Conservation (phyloP, 73 alveolate genomes). For the Paramecium bursaria region DNA sequence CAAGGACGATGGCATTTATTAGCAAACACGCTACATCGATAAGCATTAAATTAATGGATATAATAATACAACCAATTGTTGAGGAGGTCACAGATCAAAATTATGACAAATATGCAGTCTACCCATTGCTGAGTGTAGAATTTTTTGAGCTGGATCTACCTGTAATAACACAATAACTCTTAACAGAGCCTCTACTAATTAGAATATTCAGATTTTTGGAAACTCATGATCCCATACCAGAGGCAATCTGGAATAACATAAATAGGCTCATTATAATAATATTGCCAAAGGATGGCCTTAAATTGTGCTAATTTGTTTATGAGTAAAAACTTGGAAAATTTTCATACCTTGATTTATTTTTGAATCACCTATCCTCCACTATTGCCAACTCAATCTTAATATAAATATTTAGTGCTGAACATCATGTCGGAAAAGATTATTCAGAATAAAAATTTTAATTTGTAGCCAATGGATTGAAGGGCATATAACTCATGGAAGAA, state of each 20-base stretch:
- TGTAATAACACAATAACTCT: slow-evolving; percentile 16
- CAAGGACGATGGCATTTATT: slow-evolving; percentile 37
- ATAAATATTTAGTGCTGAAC: slow-evolving; percentile 22
- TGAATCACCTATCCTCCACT: slow-evolving; percentile 42
- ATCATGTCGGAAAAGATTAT: background rate
- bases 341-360: background rate
- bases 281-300: slow-evolving; percentile 16
- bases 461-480: background rate
- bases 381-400: slow-evolving; percentile 26
- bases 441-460: slow-evolving; percentile 13
- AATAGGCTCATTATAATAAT: background rate
- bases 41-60: background rate
- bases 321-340: background rate
- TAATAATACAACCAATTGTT: slow-evolving; percentile 20
- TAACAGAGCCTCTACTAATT: background rate
- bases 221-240: slow-evolving; percentile 35
- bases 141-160: slow-evolving; percentile 64
- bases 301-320: slow-evolving; percentile 2
- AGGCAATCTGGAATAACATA: slow-evolving; percentile 12
- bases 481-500: slow-evolving; percentile 32
- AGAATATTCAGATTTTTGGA: background rate
- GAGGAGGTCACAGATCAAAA: slow-evolving; percentile 25
- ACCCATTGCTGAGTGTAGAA: slow-evolving; percentile 22
- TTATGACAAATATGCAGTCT: slow-evolving; percentile 8
- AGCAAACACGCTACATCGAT: background rate